These are phyloP conservation scores for Sphaerulina populicola DNA, from an alignment of 2,329 filamentous ascomycete genomes.

Conservation along the genomic window DNA sequence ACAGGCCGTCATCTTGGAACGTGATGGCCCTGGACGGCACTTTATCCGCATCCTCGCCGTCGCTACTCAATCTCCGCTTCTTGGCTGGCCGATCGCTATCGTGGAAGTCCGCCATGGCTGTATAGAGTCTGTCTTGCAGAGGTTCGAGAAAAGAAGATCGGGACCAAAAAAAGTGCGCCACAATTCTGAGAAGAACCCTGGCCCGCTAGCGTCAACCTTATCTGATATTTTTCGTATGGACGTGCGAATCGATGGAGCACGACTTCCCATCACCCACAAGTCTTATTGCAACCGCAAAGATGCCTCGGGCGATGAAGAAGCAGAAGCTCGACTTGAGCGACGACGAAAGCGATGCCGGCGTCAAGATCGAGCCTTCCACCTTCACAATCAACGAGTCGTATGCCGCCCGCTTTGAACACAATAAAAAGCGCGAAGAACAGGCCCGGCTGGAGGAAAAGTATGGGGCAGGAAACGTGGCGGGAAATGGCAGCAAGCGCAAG, in stretches of 20 bases:
- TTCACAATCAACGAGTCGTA: constrained; percentile 86
- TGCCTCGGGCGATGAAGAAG: constrained; percentile 27
- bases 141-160: neutral
- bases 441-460: constrained; percentile 82
- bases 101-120: constrained; percentile 11
- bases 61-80: constrained; percentile 13
- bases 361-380: constrained; percentile 18
- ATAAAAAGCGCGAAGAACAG: constrained; percentile 89
- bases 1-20: constrained; percentile 3
- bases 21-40: neutral
- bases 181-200: neutral
- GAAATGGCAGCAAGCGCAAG: constrained; percentile 14
- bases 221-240: constrained; percentile 1
- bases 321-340: constrained; percentile 29
- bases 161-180: constrained; percentile 1
- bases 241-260: neutral
- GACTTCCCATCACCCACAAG: neutral
- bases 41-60: neutral
- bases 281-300: neutral
- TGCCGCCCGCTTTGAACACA: constrained; percentile 84
- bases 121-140: neutral
- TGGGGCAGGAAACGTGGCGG: constrained; percentile 43
- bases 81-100: constrained; percentile 9
- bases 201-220: neutral
- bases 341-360: constrained; percentile 23